A percentile compares a stretch with the other conserved stretches of the same genome.
Evolutionary conservation across 768 basidiomycete genomes (phyloP).

Genomic region (Agaricus blazei): DNA sequence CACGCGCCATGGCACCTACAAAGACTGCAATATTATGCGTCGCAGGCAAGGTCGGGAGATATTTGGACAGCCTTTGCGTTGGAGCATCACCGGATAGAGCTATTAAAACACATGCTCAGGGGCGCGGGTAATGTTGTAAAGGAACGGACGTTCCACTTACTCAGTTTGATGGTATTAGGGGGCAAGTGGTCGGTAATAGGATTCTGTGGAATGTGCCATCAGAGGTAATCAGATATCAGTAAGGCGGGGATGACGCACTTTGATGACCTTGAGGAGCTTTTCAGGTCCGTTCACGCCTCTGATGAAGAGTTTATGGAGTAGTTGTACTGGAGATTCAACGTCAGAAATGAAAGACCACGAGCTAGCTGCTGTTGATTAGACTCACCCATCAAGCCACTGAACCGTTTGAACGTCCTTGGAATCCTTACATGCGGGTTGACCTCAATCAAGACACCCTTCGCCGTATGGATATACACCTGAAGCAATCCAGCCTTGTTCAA

Average conservation of each 20-base stretch:
- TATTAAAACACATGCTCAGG: constrained; percentile 22
- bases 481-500: constrained; percentile 95
- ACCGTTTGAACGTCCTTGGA: constrained; percentile 97
- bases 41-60: constrained; percentile 79
- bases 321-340: constrained; percentile 62
- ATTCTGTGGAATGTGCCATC: constrained; percentile 48
- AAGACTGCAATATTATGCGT: constrained; percentile 92
- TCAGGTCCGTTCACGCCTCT: constrained; percentile 95
- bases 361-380: neutral
- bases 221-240: neutral
- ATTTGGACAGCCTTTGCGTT: constrained; percentile 73
- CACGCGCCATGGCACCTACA: constrained; percentile 97
- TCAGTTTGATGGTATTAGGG: constrained; percentile 91
- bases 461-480: constrained; percentile 98
- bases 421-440: constrained; percentile 98
- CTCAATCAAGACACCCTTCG: constrained; percentile 93
- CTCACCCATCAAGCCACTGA: constrained; percentile 96
- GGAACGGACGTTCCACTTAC: constrained; percentile 41
- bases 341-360: constrained; percentile 9
- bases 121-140: neutral
- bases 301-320: constrained; percentile 93
- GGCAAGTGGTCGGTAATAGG: constrained; percentile 94
- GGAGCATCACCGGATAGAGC: constrained; percentile 91
- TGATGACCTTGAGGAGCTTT: constrained; percentile 95
- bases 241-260: constrained; percentile 41